Conservation (phyloP, 345 rosid genomes). For the Capsella bursapastoris region DNA sequence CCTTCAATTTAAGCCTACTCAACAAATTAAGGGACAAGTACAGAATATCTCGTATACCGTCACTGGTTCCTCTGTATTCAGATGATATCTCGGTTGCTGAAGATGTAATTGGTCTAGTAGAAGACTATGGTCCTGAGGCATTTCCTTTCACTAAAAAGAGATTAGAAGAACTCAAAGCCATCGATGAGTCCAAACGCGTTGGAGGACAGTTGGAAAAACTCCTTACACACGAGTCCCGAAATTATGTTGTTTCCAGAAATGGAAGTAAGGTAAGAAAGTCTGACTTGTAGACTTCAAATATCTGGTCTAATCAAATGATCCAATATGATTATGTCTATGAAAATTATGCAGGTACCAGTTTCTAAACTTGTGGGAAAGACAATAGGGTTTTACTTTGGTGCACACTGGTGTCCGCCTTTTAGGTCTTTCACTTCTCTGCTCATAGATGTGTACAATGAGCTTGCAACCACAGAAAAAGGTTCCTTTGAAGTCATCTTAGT, state of each 20-base stretch:
- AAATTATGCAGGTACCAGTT: conserved; percentile 49
- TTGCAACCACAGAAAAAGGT: conserved; percentile 38
- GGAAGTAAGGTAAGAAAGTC: conserved; percentile 53
- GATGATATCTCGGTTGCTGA: conserved; percentile 55
- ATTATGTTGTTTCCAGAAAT: conserved; percentile 53
- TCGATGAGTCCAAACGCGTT: conserved; percentile 59
- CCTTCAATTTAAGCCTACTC: conserved; percentile 54
- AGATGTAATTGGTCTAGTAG: conserved; percentile 62
- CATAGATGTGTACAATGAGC: conserved; percentile 58
- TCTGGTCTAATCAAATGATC: conserved; percentile 14
- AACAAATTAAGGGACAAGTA: conserved; percentile 51
- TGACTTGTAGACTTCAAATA: background rate
- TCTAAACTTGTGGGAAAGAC: conserved; percentile 76
- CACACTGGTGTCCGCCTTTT: conserved; percentile 83
- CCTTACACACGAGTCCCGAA: conserved; percentile 52
- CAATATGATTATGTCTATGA: conserved; percentile 12
- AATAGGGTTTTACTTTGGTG: conserved; percentile 75
- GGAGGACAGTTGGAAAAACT: conserved; percentile 72
- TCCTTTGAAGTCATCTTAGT: conserved; percentile 63
- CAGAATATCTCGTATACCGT: conserved; percentile 61
- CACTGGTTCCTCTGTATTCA: conserved; percentile 55
- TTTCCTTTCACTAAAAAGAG: conserved; percentile 69
- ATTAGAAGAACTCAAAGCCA: conserved; percentile 62
- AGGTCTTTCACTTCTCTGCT: conserved; percentile 71
- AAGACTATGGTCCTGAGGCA: conserved; percentile 77